Evolutionary conservation across 1,139 yeast species (phyloP).

Genomic region (Kodamaea sp.): DNA sequence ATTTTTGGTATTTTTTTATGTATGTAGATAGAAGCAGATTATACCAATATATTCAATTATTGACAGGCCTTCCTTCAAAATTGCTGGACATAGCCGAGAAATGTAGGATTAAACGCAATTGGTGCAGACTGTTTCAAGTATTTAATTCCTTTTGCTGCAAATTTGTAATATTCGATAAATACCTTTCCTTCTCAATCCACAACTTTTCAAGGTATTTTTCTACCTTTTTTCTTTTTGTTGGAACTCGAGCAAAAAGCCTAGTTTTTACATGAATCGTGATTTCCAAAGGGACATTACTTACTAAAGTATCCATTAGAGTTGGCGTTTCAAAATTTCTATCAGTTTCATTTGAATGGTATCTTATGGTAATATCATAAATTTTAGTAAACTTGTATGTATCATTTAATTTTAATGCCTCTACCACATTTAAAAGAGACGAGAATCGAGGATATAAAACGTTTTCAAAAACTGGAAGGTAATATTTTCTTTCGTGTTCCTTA

Average conservation of each 20-base stretch:
- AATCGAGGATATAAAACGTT: constrained; percentile 67
- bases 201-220: constrained; percentile 70
- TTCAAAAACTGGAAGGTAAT: constrained; percentile 48
- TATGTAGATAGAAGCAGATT: too few species aligned
- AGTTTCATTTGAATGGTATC: constrained; percentile 30
- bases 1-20: too few species aligned
- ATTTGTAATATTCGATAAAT: neutral
- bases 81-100: too few species aligned
- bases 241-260: constrained; percentile 46
- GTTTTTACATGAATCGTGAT: constrained; percentile 50
- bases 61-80: too few species aligned
- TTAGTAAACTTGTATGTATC: constrained; percentile 29
- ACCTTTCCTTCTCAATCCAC: constrained; percentile 68
- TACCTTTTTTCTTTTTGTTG: constrained; percentile 47
- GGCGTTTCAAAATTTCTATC: constrained; percentile 35
- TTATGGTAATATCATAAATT: constrained; percentile 52
- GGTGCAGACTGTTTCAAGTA: too few species aligned
- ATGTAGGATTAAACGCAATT: too few species aligned
- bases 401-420: constrained; percentile 41
- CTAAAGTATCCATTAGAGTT: constrained; percentile 52
- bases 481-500: constrained; percentile 46
- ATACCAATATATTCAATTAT: too few species aligned
- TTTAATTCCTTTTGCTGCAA: too few species aligned
- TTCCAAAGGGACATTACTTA: constrained; percentile 37
- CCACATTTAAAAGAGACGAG: constrained; percentile 46